A percentile compares a stretch with the other conserved stretches of the same genome.
phyloP scores from a whole-genome alignment of 2,329 filamentous ascomycete species.

The Polytolypa hystricis region DNA sequence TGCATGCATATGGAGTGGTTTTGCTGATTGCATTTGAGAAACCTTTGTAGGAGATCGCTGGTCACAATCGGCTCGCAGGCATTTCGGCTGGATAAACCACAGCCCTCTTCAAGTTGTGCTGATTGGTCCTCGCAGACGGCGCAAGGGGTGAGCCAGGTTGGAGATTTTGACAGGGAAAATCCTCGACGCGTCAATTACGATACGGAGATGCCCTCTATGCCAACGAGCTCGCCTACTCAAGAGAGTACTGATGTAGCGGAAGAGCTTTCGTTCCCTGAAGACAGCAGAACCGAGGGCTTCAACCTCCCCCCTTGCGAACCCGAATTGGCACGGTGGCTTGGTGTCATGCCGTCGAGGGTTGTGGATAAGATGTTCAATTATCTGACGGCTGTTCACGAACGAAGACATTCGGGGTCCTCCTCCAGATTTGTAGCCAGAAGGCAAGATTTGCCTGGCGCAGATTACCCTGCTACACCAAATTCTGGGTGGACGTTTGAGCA shows the following conservation, averaged over 20 bases:
- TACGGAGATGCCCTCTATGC: not conserved
- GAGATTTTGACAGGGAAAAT: constrained; percentile 2
- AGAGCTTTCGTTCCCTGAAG: not conserved
- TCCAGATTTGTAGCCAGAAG: not conserved
- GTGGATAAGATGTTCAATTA: constrained; percentile 11
- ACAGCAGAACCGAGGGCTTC: not conserved
- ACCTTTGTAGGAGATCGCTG: constrained; percentile 6
- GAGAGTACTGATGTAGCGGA: not conserved
- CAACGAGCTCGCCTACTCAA: not conserved
- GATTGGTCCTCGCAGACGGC: not conserved
- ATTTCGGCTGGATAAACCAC: constrained; percentile 3
- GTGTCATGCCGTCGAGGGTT: constrained; percentile 8
- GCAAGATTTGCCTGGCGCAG: not conserved
- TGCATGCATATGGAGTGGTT: not conserved
- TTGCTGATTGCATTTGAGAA: not conserved
- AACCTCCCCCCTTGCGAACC: constrained; percentile 8
- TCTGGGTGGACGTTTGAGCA: too few relatives aligned
- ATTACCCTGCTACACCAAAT: not conserved
- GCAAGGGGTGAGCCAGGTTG: constrained; percentile 1
- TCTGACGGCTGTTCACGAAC: constrained; percentile 2
- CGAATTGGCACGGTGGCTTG: constrained; percentile 10
- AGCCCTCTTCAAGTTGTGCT: not conserved
- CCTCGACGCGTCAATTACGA: not conserved
- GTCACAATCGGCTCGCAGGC: constrained; percentile 6
- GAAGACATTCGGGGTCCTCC: not conserved